Evolutionary conservation across 1,284 basidiomycete genomes (phyloP).

Genomic region (Marasmius tenuissimus): DNA sequence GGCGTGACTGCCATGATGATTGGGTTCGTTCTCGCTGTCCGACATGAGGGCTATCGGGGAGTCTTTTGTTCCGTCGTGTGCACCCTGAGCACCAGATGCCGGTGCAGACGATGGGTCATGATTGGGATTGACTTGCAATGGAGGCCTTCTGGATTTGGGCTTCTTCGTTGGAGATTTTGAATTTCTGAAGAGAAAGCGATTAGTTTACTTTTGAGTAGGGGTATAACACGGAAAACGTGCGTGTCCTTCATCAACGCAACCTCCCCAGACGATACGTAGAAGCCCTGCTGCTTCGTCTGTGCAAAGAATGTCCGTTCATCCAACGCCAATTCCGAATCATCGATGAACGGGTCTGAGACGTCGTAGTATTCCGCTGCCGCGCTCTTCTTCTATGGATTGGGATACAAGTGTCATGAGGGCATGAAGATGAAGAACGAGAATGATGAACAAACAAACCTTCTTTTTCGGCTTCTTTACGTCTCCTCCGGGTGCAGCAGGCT

Average conservation of each 20-base stretch:
- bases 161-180: constrained; percentile 8
- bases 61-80: constrained; percentile 5
- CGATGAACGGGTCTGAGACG: constrained; percentile 91
- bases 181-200: not conserved
- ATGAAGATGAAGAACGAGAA: constrained; percentile 3
- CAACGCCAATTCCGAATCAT: constrained; percentile 91
- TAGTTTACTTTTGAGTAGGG: not conserved
- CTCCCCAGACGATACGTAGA: constrained; percentile 87
- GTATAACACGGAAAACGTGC: constrained; percentile 29
- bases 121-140: not conserved
- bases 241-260: constrained; percentile 84
- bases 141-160: constrained; percentile 6
- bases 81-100: not conserved
- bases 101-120: not conserved
- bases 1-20: not conserved
- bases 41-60: constrained; percentile 11
- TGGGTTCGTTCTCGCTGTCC: not conserved
- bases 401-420: not conserved
- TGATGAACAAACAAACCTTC: constrained; percentile 12
- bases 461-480: constrained; percentile 28
- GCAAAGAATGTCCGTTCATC: constrained; percentile 91
- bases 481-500: constrained; percentile 41
- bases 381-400: constrained; percentile 49
- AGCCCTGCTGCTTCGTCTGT: constrained; percentile 93
- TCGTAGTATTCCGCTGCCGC: constrained; percentile 81